Evolutionary conservation across 2,329 filamentous ascomycete genomes (phyloP).

Genomic region (Arthroderma sp.): DNA sequence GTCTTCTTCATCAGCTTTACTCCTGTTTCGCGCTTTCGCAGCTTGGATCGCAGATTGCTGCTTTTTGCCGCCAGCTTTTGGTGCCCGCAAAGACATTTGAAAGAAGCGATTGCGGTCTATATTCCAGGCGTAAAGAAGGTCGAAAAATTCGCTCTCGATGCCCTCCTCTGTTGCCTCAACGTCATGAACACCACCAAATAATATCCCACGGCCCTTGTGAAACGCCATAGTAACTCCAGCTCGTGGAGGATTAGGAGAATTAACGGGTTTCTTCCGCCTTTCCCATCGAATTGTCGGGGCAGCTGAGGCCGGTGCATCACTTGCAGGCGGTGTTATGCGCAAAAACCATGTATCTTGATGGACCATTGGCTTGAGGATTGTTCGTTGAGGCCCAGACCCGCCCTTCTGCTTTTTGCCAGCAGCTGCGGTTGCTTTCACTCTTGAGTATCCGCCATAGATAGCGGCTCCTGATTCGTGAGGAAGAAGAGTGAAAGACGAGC

Average conservation of each 20-base stretch:
- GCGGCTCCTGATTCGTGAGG: slow-evolving; percentile 85
- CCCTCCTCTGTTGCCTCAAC: slow-evolving; percentile 84
- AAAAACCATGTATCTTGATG: slow-evolving; percentile 95
- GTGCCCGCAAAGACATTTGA: slow-evolving; percentile 61
- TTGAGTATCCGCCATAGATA: slow-evolving; percentile 84
- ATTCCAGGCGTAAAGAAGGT: slow-evolving; percentile 83
- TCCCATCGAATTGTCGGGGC: slow-evolving; percentile 78
- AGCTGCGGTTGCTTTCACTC: slow-evolving; percentile 58
- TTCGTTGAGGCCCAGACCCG: slow-evolving; percentile 47
- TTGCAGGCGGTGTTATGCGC: slow-evolving; percentile 57
- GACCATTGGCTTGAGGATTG: slow-evolving; percentile 70
- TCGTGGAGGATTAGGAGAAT: slow-evolving; percentile 67
- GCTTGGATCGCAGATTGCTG: slow-evolving; percentile 22
- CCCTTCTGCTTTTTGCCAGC: slow-evolving; percentile 51
- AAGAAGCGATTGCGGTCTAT: slow-evolving; percentile 93
- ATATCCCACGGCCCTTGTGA: slow-evolving; percentile 83
- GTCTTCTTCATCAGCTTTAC: slow-evolving; percentile 84
- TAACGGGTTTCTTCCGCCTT: slow-evolving; percentile 79
- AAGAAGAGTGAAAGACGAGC: slow-evolving; percentile 82
- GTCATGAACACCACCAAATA: slow-evolving; percentile 91
- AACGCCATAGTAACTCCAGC: slow-evolving; percentile 88
- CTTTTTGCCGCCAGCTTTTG: slow-evolving; percentile 54
- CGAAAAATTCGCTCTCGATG: slow-evolving; percentile 96
- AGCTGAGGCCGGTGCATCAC: slow-evolving; percentile 52
- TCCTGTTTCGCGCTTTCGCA: slow-evolving; percentile 49